Percentiles rank a stretch among this genome's conserved stretches.
Evolutionary conservation across 2,329 filamentous ascomycete species (phyloP).

Genomic region (Colletotrichum sp.): DNA sequence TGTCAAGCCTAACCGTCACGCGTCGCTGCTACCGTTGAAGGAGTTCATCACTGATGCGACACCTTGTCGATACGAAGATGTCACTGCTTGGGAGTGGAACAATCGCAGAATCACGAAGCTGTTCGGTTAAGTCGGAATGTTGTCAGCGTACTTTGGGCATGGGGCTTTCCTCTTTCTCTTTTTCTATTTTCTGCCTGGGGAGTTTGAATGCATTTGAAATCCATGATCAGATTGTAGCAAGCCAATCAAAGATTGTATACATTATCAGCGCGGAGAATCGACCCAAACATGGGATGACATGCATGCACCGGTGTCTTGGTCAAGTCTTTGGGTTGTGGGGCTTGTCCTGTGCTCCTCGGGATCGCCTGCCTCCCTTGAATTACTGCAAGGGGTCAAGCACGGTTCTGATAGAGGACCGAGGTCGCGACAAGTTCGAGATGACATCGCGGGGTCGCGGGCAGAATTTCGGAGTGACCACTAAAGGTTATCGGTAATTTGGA

Average conservation of each 20-base stretch:
- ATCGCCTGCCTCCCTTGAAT: background rate
- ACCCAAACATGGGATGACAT: background rate
- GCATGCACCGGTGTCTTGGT: background rate
- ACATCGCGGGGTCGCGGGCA: background rate
- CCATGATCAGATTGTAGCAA: background rate
- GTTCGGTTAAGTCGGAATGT: background rate
- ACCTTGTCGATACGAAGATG: slow-evolving; percentile 31
- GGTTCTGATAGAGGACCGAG: background rate
- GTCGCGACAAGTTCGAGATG: background rate
- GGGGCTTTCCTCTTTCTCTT: background rate
- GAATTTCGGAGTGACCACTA: background rate
- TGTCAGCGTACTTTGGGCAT: background rate
- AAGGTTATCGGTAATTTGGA: background rate
- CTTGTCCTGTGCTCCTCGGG: background rate
- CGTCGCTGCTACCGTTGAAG: slow-evolving; percentile 30
- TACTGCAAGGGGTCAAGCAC: background rate
- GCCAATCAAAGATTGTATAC: background rate
- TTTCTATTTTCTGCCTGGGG: background rate
- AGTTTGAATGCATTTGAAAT: background rate
- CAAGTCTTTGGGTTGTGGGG: background rate
- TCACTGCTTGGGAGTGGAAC: slow-evolving; percentile 38
- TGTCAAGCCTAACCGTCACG: slow-evolving; percentile 33
- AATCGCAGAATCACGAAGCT: slow-evolving; percentile 27
- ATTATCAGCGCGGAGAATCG: background rate
- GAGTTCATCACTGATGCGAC: slow-evolving; percentile 31